Base-by-base conservation (phyloP, 164 flowering plant species). In the Piper betle region DNA sequence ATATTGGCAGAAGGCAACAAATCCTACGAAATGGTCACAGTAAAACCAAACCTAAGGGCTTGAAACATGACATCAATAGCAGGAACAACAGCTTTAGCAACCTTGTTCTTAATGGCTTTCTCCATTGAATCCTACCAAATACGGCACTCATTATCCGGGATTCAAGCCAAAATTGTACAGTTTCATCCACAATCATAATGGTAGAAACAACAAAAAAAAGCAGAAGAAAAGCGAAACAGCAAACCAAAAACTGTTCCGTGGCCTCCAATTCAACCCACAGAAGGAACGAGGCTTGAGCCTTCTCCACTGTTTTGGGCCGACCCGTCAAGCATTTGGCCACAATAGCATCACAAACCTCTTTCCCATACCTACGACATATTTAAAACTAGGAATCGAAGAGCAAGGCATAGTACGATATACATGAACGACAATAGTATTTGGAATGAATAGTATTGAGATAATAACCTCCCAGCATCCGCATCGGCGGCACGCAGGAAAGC, bases 11-110 rank as follows among this genome's bases (percentile, higher is more conserved):
- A 43, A 43, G 6, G n/a, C 2, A 53, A 20, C 19, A 53, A 4
- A 16, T 53, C 20, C 6, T 2, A 20, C 6, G 13, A 3, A 20
- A 43, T 3, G 8, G 12, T 8, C 50, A 10, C 10, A 8, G 50
- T 43, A 25, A 56, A 59, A n/a, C 41, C 38, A 46, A 60, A 94
- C 99, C 99, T 94, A 68, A 94, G 72, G 6, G 99, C 97, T 75
- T 88, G 96, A 83, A 91, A 94, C 99, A 94, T 91, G 71, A 88
- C 99, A 84, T 94, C 99, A 67, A 94, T 83, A 38, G 97, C 99
- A 41, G 99, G 99, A 6, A 94, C 99, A 62, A 94, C 99, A 19
- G 99, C 99, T 76, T 94, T 94, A 8, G 99, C 89, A 67, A 94
- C 99, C 82, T 94, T 94, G 65, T 82, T 79, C 70, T 91, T 94